phyloP scores from a whole-genome alignment of 495 filamentous ascomycete genomes.

The Penicillium diatomitis region DNA sequence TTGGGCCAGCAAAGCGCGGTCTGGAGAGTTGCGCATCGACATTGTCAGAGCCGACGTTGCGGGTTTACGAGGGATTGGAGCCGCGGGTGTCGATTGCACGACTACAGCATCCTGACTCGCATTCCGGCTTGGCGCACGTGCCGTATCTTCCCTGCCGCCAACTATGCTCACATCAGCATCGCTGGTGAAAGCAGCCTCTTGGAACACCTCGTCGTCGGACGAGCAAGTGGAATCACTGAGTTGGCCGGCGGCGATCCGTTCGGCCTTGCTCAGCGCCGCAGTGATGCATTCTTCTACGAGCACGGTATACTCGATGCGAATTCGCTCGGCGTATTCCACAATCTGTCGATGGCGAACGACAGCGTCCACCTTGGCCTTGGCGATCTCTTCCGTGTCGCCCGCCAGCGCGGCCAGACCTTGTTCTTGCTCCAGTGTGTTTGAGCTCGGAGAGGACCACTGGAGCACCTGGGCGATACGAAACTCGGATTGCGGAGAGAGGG shows the following conservation, averaged over 20 bases:
- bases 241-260: slow-evolving; percentile 73
- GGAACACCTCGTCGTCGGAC: slow-evolving; percentile 37
- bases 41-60: slow-evolving; percentile 33
- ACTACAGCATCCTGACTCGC: slow-evolving; percentile 5
- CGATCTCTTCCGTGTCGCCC: slow-evolving; percentile 73
- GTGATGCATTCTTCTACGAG: slow-evolving; percentile 92
- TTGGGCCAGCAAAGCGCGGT: slow-evolving; percentile 21
- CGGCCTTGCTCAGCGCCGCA: slow-evolving; percentile 83
- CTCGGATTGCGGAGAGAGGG: slow-evolving; percentile 91
- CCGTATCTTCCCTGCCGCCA: neutral
- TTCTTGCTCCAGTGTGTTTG: slow-evolving; percentile 87
- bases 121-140: neutral
- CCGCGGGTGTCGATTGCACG: slow-evolving; percentile 8
- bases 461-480: slow-evolving; percentile 84
- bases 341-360: slow-evolving; percentile 85
- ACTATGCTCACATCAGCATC: neutral
- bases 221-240: slow-evolving; percentile 68
- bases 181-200: slow-evolving; percentile 13
- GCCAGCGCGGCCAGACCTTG: slow-evolving; percentile 82
- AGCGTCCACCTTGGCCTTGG: slow-evolving; percentile 83
- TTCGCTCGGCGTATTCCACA: slow-evolving; percentile 91
- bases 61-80: slow-evolving; percentile 16
- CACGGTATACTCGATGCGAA: slow-evolving; percentile 83
- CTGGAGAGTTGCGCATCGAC: slow-evolving; percentile 35
- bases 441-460: slow-evolving; percentile 89